Evolutionary conservation across 2,329 filamentous ascomycete genomes (phyloP).

Genomic region (Aureobasidium sp.): DNA sequence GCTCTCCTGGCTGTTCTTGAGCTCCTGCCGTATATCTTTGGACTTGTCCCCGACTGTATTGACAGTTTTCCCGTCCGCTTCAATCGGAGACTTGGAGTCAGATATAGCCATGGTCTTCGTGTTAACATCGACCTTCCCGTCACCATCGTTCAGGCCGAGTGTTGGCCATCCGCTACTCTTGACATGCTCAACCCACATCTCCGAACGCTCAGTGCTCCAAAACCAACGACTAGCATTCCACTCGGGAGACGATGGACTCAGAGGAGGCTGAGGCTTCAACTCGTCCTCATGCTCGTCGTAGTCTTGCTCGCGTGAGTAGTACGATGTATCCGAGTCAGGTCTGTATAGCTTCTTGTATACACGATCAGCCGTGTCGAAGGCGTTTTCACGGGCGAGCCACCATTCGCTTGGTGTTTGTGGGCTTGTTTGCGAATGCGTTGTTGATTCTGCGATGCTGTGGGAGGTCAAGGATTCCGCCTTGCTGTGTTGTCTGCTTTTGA

Average conservation of each 20-base stretch:
- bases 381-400: neutral
- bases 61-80: neutral
- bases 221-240: neutral
- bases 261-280: neutral
- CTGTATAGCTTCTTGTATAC: neutral
- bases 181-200: neutral
- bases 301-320: neutral
- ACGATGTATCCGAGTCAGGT: neutral
- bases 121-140: neutral
- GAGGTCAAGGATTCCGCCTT: neutral
- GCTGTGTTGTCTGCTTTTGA: neutral
- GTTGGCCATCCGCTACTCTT: neutral
- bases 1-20: neutral
- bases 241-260: neutral
- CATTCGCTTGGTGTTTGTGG: neutral
- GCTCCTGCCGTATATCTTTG: neutral
- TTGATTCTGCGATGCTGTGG: neutral
- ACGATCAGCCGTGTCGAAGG: neutral
- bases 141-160: neutral
- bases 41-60: neutral
- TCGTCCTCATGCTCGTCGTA: neutral
- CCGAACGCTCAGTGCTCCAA: neutral
- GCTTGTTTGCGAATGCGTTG: neutral
- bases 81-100: neutral
- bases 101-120: neutral